Base-by-base conservation (phyloP, 768 basidiomycete species). In the Myochromella boudieri region DNA sequence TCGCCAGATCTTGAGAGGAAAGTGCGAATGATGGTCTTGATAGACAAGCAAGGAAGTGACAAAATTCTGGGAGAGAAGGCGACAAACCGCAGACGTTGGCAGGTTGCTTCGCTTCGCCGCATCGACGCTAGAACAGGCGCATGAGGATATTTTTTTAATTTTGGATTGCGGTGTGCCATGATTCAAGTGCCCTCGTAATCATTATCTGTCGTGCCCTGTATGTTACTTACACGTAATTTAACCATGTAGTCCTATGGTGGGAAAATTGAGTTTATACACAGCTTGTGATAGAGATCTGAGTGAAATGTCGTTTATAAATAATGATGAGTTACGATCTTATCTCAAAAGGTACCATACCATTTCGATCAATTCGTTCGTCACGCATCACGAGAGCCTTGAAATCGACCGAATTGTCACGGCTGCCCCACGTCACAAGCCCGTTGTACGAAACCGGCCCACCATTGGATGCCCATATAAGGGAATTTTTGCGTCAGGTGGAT, bases 1-100 rank as follows among this genome's bases (percentile, higher is more conserved):
- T 83, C 85, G 11, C 69, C 68, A 3, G 84, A 86, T 34, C 59
- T 60, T 31, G 66, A 70, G 11, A 72, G 90, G 54, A 67, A 69
- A 33, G 77, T 88, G 17, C 70, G 79, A 44, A 72, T 85, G 42
- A 57, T 86, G 28, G 67, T 71, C 9, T 65, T 84, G 43, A 58
- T 72, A 24, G 69, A 74, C 31, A 72, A 80, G 46, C 41, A 40
- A 20, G 49, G 49, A 44, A 61, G 60, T 39, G 65, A 68, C 37
- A 49, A 56, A 43, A 37, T 52, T 3, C 56, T 63, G 1, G 49
- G 53, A 6, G 68, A 69, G 51, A 67, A 67, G 50, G 64, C 69
- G 22, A 66, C 60, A 51, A 58, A 60, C 25, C 59, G 74, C 42
- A 62, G 74, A 46, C 60, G 57, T 27, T 76, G 74, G 74, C 43